Conservation (phyloP, 805 yeast species). For the Pichia exigua region DNA sequence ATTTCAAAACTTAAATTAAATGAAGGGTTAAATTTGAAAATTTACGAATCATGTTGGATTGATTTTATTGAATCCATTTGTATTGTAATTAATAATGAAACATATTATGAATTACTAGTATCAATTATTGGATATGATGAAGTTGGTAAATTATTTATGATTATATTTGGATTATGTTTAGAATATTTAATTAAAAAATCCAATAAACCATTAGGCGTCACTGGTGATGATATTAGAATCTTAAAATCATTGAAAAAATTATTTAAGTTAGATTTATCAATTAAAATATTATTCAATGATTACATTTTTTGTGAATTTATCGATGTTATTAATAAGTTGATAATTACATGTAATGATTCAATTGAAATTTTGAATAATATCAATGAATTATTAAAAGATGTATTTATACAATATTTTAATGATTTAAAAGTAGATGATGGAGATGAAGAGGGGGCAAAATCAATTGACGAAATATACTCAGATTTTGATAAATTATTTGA, state of each 20-base stretch:
- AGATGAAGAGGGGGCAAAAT: slow-evolving; percentile 16
- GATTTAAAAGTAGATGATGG: slow-evolving; percentile 18
- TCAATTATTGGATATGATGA: slow-evolving; percentile 45
- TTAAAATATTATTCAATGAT: slow-evolving; percentile 54
- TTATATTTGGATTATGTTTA: slow-evolving; percentile 75
- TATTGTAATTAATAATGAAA: slow-evolving; percentile 39
- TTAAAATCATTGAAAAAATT: slow-evolving; percentile 47
- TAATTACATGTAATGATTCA: slow-evolving; percentile 42
- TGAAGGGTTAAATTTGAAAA: slow-evolving; percentile 36
- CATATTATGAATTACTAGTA: slow-evolving; percentile 37
- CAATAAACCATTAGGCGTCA: slow-evolving; percentile 14
- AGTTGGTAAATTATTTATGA: slow-evolving; percentile 60
- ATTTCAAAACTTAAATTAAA: slow-evolving; percentile 24
- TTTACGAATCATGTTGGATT: slow-evolving; percentile 61
- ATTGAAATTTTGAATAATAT: slow-evolving; percentile 36
- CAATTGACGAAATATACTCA: slow-evolving; percentile 36
- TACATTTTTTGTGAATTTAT: slow-evolving; percentile 67
- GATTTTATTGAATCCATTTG: slow-evolving; percentile 73
- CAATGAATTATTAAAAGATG: slow-evolving; percentile 36
- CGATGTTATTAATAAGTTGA: slow-evolving; percentile 66
- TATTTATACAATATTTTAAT: slow-evolving; percentile 40
- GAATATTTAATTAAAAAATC: slow-evolving; percentile 54
- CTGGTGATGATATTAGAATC: slow-evolving; percentile 27
- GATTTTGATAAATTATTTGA: slow-evolving; percentile 81
- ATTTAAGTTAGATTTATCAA: slow-evolving; percentile 47